phyloP scores from a whole-genome alignment of 352 stramenopile species.

The Blastocystis sp. region DNA sequence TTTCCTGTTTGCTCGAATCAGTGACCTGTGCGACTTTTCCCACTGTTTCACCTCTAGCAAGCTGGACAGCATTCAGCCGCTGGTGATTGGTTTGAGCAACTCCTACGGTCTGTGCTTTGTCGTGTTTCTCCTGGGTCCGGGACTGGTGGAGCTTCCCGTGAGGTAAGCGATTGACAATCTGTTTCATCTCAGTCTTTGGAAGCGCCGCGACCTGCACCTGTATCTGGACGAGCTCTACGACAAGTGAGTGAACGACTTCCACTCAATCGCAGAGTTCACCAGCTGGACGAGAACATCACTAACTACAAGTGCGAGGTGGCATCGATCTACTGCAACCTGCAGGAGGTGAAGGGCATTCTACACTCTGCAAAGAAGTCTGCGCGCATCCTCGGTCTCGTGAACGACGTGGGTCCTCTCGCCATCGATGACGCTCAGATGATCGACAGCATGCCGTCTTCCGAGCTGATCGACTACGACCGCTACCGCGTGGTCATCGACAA shows the following conservation, averaged over 20 bases:
- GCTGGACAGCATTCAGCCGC: neutral
- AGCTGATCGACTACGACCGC: conserved; percentile 1
- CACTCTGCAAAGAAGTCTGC: conserved; percentile 6
- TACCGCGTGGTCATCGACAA: conserved; percentile 19
- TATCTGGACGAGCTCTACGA: neutral
- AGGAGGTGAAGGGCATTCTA: conserved; percentile 10
- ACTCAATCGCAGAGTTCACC: neutral
- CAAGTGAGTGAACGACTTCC: neutral
- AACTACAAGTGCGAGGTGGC: conserved; percentile 38
- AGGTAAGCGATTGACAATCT: neutral
- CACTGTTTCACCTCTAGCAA: neutral
- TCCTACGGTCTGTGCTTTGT: conserved; percentile 53
- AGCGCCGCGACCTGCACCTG: neutral
- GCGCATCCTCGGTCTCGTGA: neutral
- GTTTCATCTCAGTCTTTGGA: conserved; percentile 39
- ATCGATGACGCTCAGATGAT: neutral
- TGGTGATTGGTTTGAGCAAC: conserved; percentile 47
- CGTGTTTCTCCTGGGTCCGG: conserved; percentile 25
- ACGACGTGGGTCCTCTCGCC: neutral
- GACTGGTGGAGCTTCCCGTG: conserved; percentile 38
- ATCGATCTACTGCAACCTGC: conserved; percentile 8
- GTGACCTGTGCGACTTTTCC: neutral
- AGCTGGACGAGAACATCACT: conserved; percentile 12
- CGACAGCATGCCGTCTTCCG: neutral
- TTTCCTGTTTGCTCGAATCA: neutral